phyloP scores from a whole-genome alignment of 2,329 filamentous ascomycete genomes.

The Trichoderma semiorbis region DNA sequence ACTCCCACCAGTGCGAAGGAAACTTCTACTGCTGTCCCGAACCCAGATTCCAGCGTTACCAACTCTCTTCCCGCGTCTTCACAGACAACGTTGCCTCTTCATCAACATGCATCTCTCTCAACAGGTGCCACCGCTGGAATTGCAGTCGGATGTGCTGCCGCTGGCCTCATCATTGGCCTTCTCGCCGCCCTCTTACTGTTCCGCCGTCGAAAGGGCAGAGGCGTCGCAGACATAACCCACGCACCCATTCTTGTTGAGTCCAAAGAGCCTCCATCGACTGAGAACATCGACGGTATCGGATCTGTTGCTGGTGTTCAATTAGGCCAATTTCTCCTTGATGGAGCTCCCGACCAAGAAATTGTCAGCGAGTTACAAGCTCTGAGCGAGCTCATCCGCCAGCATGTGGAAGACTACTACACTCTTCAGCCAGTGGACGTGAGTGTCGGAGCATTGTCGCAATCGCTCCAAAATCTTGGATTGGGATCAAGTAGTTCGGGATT shows the following conservation, averaged over 20 bases:
- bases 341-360: constrained; percentile 37
- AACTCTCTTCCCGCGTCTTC: neutral
- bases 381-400: constrained; percentile 36
- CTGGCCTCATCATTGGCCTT: constrained; percentile 28
- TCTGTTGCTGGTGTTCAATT: constrained; percentile 24
- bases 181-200: constrained; percentile 27
- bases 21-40: neutral
- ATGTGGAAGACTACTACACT: constrained; percentile 41
- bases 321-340: constrained; percentile 36
- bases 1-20: neutral
- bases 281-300: neutral
- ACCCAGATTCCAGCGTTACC: neutral
- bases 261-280: neutral
- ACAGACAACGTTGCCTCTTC: neutral
- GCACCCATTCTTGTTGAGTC: neutral
- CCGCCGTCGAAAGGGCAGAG: constrained; percentile 20
- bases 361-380: constrained; percentile 32
- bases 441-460: neutral
- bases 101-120: neutral
- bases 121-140: neutral
- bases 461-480: neutral
- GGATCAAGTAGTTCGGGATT: neutral
- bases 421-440: constrained; percentile 23
- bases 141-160: constrained; percentile 30
- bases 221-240: neutral